phyloP scores from a whole-genome alignment of 345 rosid species.

The Eucalyptus cloeziana region DNA sequence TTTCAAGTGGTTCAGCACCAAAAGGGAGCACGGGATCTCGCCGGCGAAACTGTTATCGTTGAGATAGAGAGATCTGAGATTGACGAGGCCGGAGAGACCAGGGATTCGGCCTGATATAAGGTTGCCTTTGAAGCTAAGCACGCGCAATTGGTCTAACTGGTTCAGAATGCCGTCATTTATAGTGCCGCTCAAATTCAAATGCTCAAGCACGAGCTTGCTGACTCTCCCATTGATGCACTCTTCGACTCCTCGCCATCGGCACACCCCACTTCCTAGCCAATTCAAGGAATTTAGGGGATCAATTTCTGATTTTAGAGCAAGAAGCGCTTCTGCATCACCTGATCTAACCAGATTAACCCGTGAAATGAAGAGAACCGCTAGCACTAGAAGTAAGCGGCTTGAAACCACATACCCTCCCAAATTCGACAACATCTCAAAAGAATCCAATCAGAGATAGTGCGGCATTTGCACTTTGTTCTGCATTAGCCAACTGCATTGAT shows the following conservation, averaged over 20 bases:
- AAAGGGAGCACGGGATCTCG: conserved; percentile 44
- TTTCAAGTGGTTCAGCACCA: conserved; percentile 35
- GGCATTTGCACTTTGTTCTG: background rate
- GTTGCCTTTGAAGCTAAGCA: conserved; percentile 58
- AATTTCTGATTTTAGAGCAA: conserved; percentile 49
- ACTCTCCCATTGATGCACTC: conserved; percentile 71
- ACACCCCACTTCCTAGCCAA: conserved; percentile 36
- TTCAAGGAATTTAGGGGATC: conserved; percentile 48
- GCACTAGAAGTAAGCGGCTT: background rate
- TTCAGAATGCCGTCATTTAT: conserved; percentile 38
- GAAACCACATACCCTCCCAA: background rate
- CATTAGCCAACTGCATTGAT: background rate
- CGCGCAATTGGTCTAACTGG: conserved; percentile 75
- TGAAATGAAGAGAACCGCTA: conserved; percentile 9
- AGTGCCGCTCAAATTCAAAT: conserved; percentile 47
- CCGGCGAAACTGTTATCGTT: conserved; percentile 47
- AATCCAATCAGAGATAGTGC: background rate
- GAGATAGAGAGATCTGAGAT: conserved; percentile 50
- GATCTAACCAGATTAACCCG: conserved; percentile 24
- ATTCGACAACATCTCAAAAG: background rate
- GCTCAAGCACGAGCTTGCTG: conserved; percentile 74
- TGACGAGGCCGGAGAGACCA: conserved; percentile 48
- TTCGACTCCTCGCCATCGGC: conserved; percentile 70
- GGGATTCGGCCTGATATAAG: conserved; percentile 66
- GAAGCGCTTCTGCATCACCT: conserved; percentile 48